Base-by-base conservation (phyloP, 805 yeast genomes). In the Metschnikowia picachoensis region DNA sequence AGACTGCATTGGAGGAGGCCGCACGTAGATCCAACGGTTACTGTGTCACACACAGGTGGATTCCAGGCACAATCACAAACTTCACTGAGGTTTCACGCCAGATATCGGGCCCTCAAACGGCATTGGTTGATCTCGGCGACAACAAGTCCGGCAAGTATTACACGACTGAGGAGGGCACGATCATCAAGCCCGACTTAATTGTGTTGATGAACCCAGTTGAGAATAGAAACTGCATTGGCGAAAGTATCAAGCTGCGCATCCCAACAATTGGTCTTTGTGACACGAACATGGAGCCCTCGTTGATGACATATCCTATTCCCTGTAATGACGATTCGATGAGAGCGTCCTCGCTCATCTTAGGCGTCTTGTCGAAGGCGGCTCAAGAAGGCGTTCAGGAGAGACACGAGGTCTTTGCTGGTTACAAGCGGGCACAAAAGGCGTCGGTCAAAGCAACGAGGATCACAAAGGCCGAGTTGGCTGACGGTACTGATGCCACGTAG, bases 241-340 rank as follows among this genome's bases (percentile, higher is more conserved):
- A 94, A 68, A 94, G 97, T 51, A 78, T 80, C 56, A 80, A 81
- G 60, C 74, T 83, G 49, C 79, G 95, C 63, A 79, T 94, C 30
- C 99, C 99, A 48, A 90, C 97, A 0, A 82, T 94, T 57, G 98
- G 97, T 28, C 78, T 94, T 47, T 82, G 94, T 51, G 99, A 94
- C 68, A 91, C 98, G 17, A 92, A 94, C 66, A 82, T 86, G 63
- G 97, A 94, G 62, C 95, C 97, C 8, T 79, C 87, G 13, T 70
- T 85, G 56, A 87, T 92, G 44, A 89, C 97, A 1, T 94, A 94
- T 61, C 95, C 98, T 42, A 87, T 94, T 55, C 98, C 98, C 14
- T 95, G 95, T 52, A 94, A 94, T 63, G 98, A 94, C 64, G 97
- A 91, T 64, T 85, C 95, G 8, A 70, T 81, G 48, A 79, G 99